Evolutionary conservation across 2,329 filamentous ascomycete species (phyloP).

Genomic region (Alternaria infectoria): DNA sequence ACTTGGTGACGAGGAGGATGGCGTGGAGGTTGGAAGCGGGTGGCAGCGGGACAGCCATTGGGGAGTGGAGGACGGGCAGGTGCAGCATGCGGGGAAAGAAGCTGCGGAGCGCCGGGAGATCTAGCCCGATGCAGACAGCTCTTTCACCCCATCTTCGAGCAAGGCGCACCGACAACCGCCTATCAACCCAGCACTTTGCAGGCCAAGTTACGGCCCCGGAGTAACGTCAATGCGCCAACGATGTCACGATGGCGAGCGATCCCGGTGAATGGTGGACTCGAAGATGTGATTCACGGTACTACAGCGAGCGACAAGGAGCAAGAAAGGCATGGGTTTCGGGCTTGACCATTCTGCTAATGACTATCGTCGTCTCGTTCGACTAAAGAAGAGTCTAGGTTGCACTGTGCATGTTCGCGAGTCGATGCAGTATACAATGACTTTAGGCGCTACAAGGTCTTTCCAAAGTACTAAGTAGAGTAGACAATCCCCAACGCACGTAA

Average conservation of each 20-base stretch:
- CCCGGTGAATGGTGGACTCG: too few species aligned
- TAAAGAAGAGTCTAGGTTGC: neutral
- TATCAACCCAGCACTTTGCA: neutral
- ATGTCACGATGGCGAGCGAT: too few species aligned
- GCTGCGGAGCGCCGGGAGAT: slow-evolving; percentile 22
- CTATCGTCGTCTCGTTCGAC: neutral
- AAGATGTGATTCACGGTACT: too few species aligned
- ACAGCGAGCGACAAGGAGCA: neutral
- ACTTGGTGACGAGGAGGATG: slow-evolving; percentile 50
- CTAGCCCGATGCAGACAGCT: slow-evolving; percentile 14
- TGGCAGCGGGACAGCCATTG: slow-evolving; percentile 41
- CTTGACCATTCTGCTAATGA: neutral
- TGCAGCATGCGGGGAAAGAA: slow-evolving; percentile 8
- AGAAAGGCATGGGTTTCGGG: neutral
- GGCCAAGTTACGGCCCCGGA: too few species aligned
- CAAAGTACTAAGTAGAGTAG: neutral
- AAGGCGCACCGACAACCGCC: too few species aligned
- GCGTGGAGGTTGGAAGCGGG: slow-evolving; percentile 48
- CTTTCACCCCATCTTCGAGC: neutral
- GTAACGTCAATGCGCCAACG: too few species aligned
- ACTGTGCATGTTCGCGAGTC: neutral
- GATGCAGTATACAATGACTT: neutral
- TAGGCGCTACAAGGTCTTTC: neutral
- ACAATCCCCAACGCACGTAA: neutral
- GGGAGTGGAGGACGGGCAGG: slow-evolving; percentile 2